These are phyloP conservation scores for Talaromyces marneffei DNA, from an alignment of 2,329 filamentous ascomycete species.

Conservation along the genomic window DNA sequence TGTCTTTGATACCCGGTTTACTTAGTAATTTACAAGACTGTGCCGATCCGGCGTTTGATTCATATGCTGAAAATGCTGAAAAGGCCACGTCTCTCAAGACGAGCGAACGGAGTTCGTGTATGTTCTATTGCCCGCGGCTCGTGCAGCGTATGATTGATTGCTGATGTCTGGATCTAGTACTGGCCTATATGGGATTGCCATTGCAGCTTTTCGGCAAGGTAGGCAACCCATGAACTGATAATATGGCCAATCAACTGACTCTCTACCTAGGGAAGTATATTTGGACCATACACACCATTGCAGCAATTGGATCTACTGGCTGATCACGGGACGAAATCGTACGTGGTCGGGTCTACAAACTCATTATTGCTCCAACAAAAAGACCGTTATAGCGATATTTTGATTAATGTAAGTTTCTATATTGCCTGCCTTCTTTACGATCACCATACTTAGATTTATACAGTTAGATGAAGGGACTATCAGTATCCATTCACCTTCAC, in stretches of 20 bases:
- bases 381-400: conserved; percentile 90
- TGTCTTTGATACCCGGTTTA: conserved; percentile 89
- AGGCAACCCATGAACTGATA: too few relatives aligned
- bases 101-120: conserved; percentile 78
- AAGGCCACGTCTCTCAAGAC: conserved; percentile 81
- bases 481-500: conserved; percentile 72
- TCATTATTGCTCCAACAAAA: conserved; percentile 88
- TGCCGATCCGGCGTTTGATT: conserved; percentile 86
- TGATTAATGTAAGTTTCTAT: conserved; percentile 65
- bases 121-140: conserved; percentile 14
- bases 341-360: conserved; percentile 95
- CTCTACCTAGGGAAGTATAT: conserved; percentile 71
- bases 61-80: conserved; percentile 66
- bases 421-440: neutral
- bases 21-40: conserved; percentile 90
- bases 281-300: conserved; percentile 91
- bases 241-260: too few relatives aligned
- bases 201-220: conserved; percentile 93
- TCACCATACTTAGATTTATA: neutral
- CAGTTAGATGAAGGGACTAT: conserved; percentile 79
- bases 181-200: conserved; percentile 91
- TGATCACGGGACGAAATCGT: conserved; percentile 91
- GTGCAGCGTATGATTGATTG: neutral
- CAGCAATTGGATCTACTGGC: conserved; percentile 93
- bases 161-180: conserved; percentile 43